phyloP scores from a whole-genome alignment of 257 asterid genomes.

The Echium plantagineum region DNA sequence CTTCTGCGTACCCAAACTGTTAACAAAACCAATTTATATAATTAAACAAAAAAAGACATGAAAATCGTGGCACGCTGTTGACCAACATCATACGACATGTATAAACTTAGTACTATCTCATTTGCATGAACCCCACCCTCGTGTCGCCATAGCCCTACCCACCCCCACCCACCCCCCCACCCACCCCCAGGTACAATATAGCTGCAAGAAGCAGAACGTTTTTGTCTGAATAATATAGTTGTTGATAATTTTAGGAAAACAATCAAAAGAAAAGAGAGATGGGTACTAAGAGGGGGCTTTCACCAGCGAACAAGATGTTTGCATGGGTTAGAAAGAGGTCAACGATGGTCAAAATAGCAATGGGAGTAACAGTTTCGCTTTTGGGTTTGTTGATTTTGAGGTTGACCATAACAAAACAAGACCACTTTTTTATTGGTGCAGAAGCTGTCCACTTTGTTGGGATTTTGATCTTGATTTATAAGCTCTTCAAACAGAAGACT shows the following conservation, averaged over 20 bases:
- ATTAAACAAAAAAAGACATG: too few species aligned
- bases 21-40: not conserved
- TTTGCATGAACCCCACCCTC: not conserved
- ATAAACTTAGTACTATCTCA: too few species aligned
- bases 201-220: too few species aligned
- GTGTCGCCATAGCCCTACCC: not conserved
- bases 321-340: conserved; percentile 76
- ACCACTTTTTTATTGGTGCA: conserved; percentile 48
- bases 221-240: not conserved
- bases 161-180: not conserved
- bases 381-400: conserved; percentile 54
- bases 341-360: conserved; percentile 44
- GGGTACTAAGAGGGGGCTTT: conserved; percentile 57
- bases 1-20: not conserved
- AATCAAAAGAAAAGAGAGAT: conserved; percentile 14
- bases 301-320: conserved; percentile 49
- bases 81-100: not conserved
- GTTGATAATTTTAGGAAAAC: not conserved
- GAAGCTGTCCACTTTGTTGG: conserved; percentile 64
- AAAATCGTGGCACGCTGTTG: not conserved
- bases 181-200: too few species aligned
- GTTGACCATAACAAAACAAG: conserved; percentile 34
- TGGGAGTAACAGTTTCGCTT: conserved; percentile 31
- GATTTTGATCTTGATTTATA: conserved; percentile 59
- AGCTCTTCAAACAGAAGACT: conserved; percentile 59